Base-by-base conservation (phyloP, 2,329 filamentous ascomycete species). In the Aspergillaceae sp. region DNA sequence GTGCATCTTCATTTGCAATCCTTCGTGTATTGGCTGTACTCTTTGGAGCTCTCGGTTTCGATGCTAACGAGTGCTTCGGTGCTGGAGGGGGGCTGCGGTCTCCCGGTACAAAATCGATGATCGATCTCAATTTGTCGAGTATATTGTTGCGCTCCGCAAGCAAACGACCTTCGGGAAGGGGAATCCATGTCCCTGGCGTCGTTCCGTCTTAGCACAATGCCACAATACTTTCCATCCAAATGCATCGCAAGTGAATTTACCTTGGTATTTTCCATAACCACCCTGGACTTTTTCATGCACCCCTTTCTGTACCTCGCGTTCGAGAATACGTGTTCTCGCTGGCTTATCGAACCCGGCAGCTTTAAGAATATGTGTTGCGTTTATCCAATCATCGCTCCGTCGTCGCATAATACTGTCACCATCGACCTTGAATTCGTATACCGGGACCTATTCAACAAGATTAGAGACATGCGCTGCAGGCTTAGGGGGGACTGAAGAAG, bases 341-440 rank as follows among this genome's bases (percentile, higher is more conserved):
- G 92, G 92, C 69, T 98, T 98, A 69, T 98, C 92, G 62, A 95
- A 95, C 46, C 91, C 91, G 51, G 92, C 92, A 36, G 94, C 88
- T 64, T 98, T 98, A 42, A 98, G 74, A 49, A 98, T 97, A 64
- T 98, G 92, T 45, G 92, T 98, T n/a, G 92, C 92, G 74, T 98
- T 98, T 72, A 98, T 92, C 89, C 91, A 98, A 69, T 97, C 83
- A 67, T 98, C 92, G 44, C 82, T 79, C 49, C 91, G 83, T 43
- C 92, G 82, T 66, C 92, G 85, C 92, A 98, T 98, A 54, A 97
- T 86, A 86, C 96, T 88, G 63, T 94, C 88, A 55, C 75, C 76
- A 33, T 84, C 87, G 58, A 94, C 84, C 65, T 94, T 89, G 69
- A 82, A 92, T 64, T 97, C 92, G 65, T 92, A 96, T 7, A 97